Evolutionary conservation across 441 rosid genomes (phyloP).

Genomic region (Macaranga tanarius): DNA sequence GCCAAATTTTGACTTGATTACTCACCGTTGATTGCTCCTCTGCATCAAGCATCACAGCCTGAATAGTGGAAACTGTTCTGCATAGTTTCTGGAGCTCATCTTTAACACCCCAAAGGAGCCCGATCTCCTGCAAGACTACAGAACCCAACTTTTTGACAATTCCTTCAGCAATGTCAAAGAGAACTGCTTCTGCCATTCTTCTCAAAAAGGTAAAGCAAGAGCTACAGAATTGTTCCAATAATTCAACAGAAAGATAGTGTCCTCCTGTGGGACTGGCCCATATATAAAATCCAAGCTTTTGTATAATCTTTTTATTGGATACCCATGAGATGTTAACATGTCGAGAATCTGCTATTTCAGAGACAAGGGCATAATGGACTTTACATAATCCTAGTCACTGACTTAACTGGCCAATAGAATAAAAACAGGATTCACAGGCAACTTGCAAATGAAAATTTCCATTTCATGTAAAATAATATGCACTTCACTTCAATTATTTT

Average conservation of each 20-base stretch:
- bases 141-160: background rate
- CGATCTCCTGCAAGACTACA: background rate
- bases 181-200: background rate
- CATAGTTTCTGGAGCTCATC: constrained; percentile 11
- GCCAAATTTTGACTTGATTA: background rate
- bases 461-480: no score
- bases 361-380: no score
- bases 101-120: background rate
- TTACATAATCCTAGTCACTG: no score
- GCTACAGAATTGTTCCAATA: background rate
- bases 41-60: constrained; percentile 18
- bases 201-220: background rate
- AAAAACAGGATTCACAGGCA: no score
- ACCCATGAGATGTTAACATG: no score
- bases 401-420: no score
- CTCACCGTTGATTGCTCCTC: background rate
- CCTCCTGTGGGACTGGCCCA: background rate
- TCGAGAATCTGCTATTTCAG: no score
- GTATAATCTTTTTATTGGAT: no score
- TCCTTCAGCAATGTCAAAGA: background rate
- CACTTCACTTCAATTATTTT: no score
- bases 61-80: background rate
- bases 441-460: no score
- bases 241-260: background rate
- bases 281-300: no score